phyloP scores from a whole-genome alignment of 306 rosid genomes.

The Lupinus albus region DNA sequence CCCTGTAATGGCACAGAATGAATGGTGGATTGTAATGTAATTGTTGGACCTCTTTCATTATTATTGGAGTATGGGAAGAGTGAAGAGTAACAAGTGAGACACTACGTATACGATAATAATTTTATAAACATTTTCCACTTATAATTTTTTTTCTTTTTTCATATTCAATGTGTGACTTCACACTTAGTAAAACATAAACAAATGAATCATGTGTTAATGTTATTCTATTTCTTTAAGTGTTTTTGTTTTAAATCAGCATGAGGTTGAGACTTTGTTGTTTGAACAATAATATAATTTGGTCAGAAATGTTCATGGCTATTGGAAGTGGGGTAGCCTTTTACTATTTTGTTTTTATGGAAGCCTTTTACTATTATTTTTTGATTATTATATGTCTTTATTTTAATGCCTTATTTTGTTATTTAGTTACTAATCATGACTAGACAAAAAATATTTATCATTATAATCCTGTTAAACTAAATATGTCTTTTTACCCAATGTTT shows the following conservation, averaged over 20 bases:
- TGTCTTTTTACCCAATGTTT: no score
- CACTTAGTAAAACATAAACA: no score
- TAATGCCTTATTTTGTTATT: background rate
- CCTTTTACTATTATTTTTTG: constrained; percentile 6
- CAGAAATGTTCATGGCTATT: constrained; percentile 23
- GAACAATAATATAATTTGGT: constrained; percentile 35
- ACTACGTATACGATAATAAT: no score
- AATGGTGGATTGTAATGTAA: background rate
- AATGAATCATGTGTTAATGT: no score
- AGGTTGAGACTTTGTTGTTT: background rate
- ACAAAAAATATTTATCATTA: no score
- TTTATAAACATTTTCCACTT: no score
- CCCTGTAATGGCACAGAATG: background rate
- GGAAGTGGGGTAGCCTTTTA: constrained; percentile 4
- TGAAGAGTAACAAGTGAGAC: no score
- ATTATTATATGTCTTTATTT: background rate
- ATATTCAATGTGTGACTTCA: no score
- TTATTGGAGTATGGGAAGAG: no score
- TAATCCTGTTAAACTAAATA: no score
- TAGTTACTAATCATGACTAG: background rate
- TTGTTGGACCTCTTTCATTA: no score
- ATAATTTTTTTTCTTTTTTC: no score
- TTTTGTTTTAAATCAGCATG: background rate
- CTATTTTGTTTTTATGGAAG: background rate
- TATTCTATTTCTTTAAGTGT: background rate